Evolutionary conservation across 495 filamentous ascomycete species (phyloP).

Genomic region (Annulohypoxylon maeteangense): DNA sequence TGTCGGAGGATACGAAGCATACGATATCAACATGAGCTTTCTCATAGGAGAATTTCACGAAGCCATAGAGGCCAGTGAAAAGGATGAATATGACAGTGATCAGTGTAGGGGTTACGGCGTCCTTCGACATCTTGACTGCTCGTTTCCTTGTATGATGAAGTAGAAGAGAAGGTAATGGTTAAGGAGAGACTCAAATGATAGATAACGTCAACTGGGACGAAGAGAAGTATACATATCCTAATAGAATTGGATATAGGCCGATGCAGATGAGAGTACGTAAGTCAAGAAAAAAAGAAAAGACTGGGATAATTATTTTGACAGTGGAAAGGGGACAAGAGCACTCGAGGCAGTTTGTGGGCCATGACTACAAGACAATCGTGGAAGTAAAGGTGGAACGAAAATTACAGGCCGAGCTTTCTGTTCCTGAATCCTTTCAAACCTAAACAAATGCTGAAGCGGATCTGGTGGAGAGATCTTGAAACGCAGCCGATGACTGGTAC

Average conservation of each 20-base stretch:
- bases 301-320: not conserved
- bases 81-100: conserved; percentile 15
- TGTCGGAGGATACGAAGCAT: not conserved
- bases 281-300: not conserved
- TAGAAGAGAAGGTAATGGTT: not conserved
- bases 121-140: conserved; percentile 12
- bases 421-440: not conserved
- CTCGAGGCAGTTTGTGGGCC: not conserved
- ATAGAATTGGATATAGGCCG: not conserved
- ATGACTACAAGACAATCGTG: not conserved
- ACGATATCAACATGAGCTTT: not conserved
- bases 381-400: not conserved
- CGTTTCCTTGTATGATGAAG: not conserved
- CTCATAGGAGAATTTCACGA: conserved; percentile 30
- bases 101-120: conserved; percentile 9
- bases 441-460: not conserved
- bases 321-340: not conserved
- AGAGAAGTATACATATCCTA: not conserved
- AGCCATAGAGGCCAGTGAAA: conserved; percentile 28
- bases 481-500: not conserved
- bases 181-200: not conserved
- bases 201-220: not conserved
- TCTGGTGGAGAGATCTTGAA: conserved; percentile 6
- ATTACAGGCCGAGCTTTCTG: conserved; percentile 3
- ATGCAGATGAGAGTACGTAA: not conserved